Evolutionary conservation across 2,329 filamentous ascomycete species (phyloP), one percentile per base, ranked within the genome.

Genomic region (Thelonectria olida): DNA sequence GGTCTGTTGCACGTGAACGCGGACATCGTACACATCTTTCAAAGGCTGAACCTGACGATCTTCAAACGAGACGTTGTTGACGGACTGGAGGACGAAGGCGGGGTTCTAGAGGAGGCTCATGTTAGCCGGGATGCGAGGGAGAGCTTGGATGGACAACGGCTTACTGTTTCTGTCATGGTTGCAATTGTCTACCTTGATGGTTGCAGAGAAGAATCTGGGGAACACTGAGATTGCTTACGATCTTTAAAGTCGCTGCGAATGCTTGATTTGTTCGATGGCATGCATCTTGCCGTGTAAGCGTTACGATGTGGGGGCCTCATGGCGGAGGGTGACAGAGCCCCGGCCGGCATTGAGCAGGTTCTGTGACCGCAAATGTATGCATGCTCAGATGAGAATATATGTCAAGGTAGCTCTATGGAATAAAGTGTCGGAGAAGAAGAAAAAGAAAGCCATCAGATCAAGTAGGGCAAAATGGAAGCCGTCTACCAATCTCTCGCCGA

Each of bases 71-170:
- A 82, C 78, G 27, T 80, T 73, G 62, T 81, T 76, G 51, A 83
- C 67, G 5, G 78, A 76, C 39, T 76, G 76, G 12, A 85, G 77
- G 39, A 84, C 82, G 62, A 83, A 83, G 7, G 82, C 78, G 1
- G 73, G 79, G 67, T 82, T 85, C 75, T 79, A n/a, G 12, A 13
- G 31, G 13, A 23, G 20, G 23, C 3, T 12, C 19, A n/a, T 20
- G 41, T 58, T 53, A 49, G 47, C 10, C 7, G 8, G 25, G 13
- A 17, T 41, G 19, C 17, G 27, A 27, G 19, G 17, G 9, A 36
- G 8, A 13, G n/a, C 3, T 31, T 5, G 28, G 28, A 31, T 13
- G 13, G 28, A 28, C 19, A 38, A 20, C 4, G 7, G 63, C 60
- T 57, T 59, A 63, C 59, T 38, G 54, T 49, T 53, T 65, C 62